Base-by-base conservation (phyloP, 2,329 filamentous ascomycete genomes). In the Phyllosticta citribraziliensis region DNA sequence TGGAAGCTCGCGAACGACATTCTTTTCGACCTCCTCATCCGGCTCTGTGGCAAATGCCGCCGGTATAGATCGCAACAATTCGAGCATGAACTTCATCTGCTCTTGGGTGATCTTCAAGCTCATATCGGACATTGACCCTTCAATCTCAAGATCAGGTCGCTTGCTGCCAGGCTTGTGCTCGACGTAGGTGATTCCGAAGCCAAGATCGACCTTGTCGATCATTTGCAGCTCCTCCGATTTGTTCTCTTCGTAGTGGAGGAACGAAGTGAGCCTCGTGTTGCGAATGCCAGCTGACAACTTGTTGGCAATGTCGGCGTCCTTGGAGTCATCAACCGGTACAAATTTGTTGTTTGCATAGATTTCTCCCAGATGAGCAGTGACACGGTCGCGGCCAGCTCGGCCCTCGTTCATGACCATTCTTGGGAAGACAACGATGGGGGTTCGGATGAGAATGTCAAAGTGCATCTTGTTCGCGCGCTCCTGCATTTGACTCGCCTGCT, bases 331-430 rank as follows among this genome's bases (percentile, higher is more conserved):
- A 3, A 97, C 77, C 0, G 89, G 88, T 0, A 88, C 84, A 70
- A 99, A 99, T 65, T 87, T 89, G 73, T 99, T 99, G 73, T 92
- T 91, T 0, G 90, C 92, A 70, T 97, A 99, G 24, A 99, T 97
- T 72, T 99, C 95, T 75, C 94, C 94, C 2, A 99, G 78, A 68
- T 97, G 95, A 0, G 93, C 94, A 0, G 91, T 97, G 61, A 99
- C 78, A 6, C 91, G 81, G 72, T 99, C 94, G 59, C 90, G 84
- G 63, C 86, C 83, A 2, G 86, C 81, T 47, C 81, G 83, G 5
- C 52, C 56, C 8, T 88, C 88, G 10, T 86, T 85, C 5, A 84
- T 78, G 63, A 94, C 85, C 63, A 87, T 82, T 27, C 91, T 82
- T 1, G 95, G 94, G 73, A 99, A 99, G 0, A 97, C 89, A 47